phyloP scores from a whole-genome alignment of 805 yeast species.

The Priceomyces medius region DNA sequence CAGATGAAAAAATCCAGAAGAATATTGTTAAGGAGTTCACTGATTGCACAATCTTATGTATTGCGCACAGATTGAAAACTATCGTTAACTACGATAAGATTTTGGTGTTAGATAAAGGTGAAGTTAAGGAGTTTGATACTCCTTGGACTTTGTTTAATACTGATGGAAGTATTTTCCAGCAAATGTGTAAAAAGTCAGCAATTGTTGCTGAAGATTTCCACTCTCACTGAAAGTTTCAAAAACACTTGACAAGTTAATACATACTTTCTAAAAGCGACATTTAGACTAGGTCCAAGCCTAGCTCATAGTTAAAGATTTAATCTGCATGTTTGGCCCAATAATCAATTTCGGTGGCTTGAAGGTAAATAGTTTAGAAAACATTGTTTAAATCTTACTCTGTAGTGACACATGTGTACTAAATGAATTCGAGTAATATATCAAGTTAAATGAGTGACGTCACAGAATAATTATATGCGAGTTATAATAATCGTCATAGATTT shows the following conservation, averaged over 20 bases:
- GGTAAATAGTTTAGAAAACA: too few species aligned
- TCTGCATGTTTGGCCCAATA: too few species aligned
- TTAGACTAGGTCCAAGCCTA: not conserved
- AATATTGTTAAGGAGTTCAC: constrained; percentile 71
- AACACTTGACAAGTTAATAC: too few species aligned
- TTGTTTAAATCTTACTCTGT: too few species aligned
- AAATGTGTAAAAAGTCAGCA: constrained; percentile 62
- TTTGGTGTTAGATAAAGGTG: constrained; percentile 80
- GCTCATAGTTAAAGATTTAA: too few species aligned
- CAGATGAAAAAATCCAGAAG: constrained; percentile 74
- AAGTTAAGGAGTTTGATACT: constrained; percentile 69
- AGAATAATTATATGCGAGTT: not conserved
- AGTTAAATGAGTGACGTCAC: not conserved
- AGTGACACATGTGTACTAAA: too few species aligned
- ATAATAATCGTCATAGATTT: not conserved
- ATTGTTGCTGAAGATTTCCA: constrained; percentile 46
- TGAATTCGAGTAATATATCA: too few species aligned
- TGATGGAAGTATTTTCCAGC: constrained; percentile 55
- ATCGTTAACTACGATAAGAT: constrained; percentile 74
- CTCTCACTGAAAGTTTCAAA: too few species aligned
- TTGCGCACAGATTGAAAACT: constrained; percentile 83
- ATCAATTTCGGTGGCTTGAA: too few species aligned
- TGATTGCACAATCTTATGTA: constrained; percentile 76
- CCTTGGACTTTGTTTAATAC: constrained; percentile 64
- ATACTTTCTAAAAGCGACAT: not conserved